Evolutionary conservation across 305 asterid species (phyloP).

Genomic region (Solanum hybrid): DNA sequence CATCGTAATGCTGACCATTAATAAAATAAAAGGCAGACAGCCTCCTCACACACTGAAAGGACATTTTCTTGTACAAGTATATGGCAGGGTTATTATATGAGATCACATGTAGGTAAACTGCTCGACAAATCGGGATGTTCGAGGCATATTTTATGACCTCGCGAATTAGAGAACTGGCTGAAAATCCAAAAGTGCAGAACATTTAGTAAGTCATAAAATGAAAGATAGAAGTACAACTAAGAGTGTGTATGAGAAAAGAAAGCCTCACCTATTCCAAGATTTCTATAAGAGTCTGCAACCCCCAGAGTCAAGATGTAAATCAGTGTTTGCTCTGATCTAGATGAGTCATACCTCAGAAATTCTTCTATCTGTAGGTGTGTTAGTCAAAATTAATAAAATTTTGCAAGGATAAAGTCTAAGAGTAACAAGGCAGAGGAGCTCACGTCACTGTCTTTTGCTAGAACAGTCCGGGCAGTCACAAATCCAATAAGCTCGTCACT

Average conservation of each 20-base stretch:
- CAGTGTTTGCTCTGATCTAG: constrained; percentile 60
- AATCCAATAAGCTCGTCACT: constrained; percentile 87
- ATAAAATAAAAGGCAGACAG: constrained; percentile 66
- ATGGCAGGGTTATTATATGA: constrained; percentile 87
- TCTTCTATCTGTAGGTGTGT: constrained; percentile 52
- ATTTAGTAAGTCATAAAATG: constrained; percentile 7
- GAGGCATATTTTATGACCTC: constrained; percentile 76
- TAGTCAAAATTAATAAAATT: not conserved
- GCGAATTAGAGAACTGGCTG: constrained; percentile 73
- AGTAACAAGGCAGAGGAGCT: constrained; percentile 8
- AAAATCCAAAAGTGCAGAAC: constrained; percentile 21
- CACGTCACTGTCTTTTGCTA: constrained; percentile 87
- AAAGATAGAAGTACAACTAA: not conserved
- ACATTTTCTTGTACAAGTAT: constrained; percentile 77
- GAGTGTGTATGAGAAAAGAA: not conserved
- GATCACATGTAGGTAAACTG: constrained; percentile 91
- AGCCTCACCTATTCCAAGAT: constrained; percentile 68
- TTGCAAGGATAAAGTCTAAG: not conserved
- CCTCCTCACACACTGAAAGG: constrained; percentile 66
- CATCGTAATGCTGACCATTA: constrained; percentile 72
- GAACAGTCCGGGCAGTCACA: constrained; percentile 65
- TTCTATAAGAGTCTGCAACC: constrained; percentile 75
- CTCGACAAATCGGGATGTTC: constrained; percentile 54
- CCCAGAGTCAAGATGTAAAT: constrained; percentile 85
- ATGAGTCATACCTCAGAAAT: constrained; percentile 52